Evolutionary conservation across 305 asterid genomes (phyloP), one percentile per base, ranked within the genome.

Genomic region (Lippia alba): DNA sequence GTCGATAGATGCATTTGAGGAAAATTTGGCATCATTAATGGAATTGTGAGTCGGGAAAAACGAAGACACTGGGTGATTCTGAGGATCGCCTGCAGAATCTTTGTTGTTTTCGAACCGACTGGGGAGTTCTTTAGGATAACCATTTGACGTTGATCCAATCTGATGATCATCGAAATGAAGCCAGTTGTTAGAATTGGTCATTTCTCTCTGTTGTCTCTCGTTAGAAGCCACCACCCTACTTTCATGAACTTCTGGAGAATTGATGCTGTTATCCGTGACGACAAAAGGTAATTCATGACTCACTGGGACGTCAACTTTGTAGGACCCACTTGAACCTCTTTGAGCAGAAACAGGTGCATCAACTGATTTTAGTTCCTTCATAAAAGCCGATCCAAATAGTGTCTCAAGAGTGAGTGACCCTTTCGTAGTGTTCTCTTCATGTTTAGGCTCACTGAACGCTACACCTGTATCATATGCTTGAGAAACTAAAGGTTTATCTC

Each of bases 281-380:
- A 83, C 72, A 56, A 82, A 74, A 33, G 83, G 64, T 33, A 77
- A 72, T 61, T 74, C 79, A 45, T 72, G 86, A 30, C 69, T 57
- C 32, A 73, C 87, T 41, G 56, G 46, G 33, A 71, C 54, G 69
- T 72, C 76, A 40, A 69, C 15, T 17, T 57, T 82, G 15, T 66
- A 75, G 72, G 83, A 76, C 11, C 71, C 85, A 64, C 45, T 72
- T 32, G 82, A 69, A 62, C 84, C 86, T 64, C 86, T 82, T 69
- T 84, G 87, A 74, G 77, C 79, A 46, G 94, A 88, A 72, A 88
- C 85, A 19, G 94, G 91, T 56, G 91, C 91, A 66, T 84, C 84
- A 68, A 77, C 87, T 63, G 91, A 86, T 73, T 86, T 81, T 7
- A 88, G 80, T 75, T 86, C 91, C 64, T 72, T 68, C 91, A 88